phyloP scores from a whole-genome alignment of 1,284 basidiomycete genomes.

The Cryptococcus sp. region DNA sequence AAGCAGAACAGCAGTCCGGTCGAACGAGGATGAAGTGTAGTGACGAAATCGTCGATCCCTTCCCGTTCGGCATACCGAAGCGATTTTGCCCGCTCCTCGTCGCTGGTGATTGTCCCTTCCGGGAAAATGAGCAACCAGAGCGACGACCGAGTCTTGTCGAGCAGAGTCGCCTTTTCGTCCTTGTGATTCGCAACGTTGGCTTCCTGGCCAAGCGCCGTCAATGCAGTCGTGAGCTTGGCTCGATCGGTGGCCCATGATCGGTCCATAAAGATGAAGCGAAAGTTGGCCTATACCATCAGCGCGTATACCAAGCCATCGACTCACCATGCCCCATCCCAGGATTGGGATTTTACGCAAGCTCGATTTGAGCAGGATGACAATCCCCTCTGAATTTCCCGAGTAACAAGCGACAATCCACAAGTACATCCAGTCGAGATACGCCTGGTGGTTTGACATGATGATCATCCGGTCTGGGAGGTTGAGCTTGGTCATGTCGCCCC shows the following conservation, averaged over 20 bases:
- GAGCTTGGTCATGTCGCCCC: conserved; percentile 58
- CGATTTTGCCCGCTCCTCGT: conserved; percentile 73
- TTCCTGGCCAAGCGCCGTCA: conserved; percentile 47
- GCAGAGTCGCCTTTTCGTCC: conserved; percentile 3
- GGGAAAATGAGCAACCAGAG: conserved; percentile 83
- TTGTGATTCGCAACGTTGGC: conserved; percentile 45
- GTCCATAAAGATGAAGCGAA: conserved; percentile 79
- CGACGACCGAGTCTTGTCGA: conserved; percentile 51
- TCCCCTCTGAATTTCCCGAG: conserved; percentile 57
- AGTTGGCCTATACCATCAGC: conserved; percentile 64
- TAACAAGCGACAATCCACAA: conserved; percentile 81
- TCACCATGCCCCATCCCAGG: conserved; percentile 69
- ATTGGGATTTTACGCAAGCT: conserved; percentile 82
- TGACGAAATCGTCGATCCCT: conserved; percentile 59
- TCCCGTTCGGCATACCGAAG: conserved; percentile 57
- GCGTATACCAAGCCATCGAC: conserved; percentile 1
- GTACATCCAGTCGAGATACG: conserved; percentile 83
- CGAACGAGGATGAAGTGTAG: conserved; percentile 79
- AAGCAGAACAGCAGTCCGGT: conserved; percentile 84
- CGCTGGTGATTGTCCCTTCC: conserved; percentile 83
- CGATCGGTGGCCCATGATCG: conserved; percentile 82
- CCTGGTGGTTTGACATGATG: conserved; percentile 75
- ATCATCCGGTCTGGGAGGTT: conserved; percentile 71
- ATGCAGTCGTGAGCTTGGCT: conserved; percentile 51
- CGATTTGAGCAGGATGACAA: conserved; percentile 86